Evolutionary conservation across 2,329 filamentous ascomycete species (phyloP).

Genomic region (Arthrobotrys sphaeroides): DNA sequence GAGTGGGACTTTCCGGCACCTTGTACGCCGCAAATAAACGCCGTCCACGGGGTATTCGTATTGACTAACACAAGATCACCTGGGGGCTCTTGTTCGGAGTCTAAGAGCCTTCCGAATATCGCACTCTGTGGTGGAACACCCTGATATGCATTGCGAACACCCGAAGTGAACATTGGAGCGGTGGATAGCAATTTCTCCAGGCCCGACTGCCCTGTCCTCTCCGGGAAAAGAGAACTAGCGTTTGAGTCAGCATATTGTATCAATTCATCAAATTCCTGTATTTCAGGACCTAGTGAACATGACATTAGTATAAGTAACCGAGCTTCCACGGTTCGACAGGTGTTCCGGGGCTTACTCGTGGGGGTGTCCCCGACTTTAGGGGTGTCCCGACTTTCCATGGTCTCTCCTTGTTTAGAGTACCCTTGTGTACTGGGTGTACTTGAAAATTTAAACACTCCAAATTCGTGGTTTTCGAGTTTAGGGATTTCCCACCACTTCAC

Average conservation of each 20-base stretch:
- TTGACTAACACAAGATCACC: conserved; percentile 9
- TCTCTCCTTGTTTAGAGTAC: no score
- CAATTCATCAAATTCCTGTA: background rate
- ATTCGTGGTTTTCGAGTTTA: no score
- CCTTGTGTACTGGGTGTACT: no score
- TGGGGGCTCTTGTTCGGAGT: background rate
- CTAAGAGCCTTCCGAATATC: conserved; percentile 1
- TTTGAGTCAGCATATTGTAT: no score
- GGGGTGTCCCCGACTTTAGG: background rate
- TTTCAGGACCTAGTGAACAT: background rate
- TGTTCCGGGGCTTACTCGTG: background rate
- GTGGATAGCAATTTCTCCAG: background rate
- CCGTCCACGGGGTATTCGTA: conserved; percentile 30
- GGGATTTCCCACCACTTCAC: no score
- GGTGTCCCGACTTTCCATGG: no score
- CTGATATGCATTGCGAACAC: background rate
- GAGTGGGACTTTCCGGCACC: conserved; percentile 45
- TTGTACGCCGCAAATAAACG: conserved; percentile 48
- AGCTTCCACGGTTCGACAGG: background rate
- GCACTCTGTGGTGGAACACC: background rate
- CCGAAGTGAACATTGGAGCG: conserved; percentile 21
- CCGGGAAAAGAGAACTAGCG: background rate
- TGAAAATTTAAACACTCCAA: no score
- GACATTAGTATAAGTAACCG: background rate
- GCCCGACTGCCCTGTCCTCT: background rate